These are phyloP conservation scores for Fomitopsis serialis DNA, from an alignment of 768 basidiomycete genomes.

Conservation along the genomic window DNA sequence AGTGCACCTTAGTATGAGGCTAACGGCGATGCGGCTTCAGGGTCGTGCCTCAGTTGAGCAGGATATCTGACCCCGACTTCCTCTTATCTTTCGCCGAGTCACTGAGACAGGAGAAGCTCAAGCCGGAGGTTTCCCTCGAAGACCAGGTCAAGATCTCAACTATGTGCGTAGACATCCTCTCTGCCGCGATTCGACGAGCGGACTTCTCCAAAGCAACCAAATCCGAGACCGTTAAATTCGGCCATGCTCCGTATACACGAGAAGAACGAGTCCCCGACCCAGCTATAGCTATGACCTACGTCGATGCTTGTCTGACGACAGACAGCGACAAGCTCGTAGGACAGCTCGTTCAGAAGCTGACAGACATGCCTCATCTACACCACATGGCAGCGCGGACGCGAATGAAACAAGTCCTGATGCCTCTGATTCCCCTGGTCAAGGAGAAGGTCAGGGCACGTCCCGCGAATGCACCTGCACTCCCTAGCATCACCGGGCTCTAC, in stretches of 20 bases:
- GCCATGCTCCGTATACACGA: too few relatives aligned
- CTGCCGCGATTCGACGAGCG: background rate
- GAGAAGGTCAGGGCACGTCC: background rate
- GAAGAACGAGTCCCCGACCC: too few relatives aligned
- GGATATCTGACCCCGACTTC: background rate
- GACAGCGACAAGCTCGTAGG: too few relatives aligned
- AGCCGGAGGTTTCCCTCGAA: background rate
- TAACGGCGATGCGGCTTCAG: background rate
- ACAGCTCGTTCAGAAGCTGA: too few relatives aligned
- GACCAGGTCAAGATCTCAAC: background rate
- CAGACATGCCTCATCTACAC: background rate
- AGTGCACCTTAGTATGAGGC: background rate
- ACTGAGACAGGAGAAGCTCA: background rate
- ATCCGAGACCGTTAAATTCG: too few relatives aligned
- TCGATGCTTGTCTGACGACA: too few relatives aligned
- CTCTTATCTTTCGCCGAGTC: background rate
- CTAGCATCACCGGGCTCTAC: background rate
- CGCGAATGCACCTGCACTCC: background rate
- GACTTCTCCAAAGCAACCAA: background rate
- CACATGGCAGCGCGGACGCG: too few relatives aligned
- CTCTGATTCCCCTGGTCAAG: background rate
- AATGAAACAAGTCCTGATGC: slow-evolving; percentile 2
- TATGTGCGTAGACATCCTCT: background rate
- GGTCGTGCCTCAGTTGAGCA: background rate
- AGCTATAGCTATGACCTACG: too few relatives aligned